Evolutionary conservation across 495 filamentous ascomycete species (phyloP).

Genomic region (Zalerion maritima): DNA sequence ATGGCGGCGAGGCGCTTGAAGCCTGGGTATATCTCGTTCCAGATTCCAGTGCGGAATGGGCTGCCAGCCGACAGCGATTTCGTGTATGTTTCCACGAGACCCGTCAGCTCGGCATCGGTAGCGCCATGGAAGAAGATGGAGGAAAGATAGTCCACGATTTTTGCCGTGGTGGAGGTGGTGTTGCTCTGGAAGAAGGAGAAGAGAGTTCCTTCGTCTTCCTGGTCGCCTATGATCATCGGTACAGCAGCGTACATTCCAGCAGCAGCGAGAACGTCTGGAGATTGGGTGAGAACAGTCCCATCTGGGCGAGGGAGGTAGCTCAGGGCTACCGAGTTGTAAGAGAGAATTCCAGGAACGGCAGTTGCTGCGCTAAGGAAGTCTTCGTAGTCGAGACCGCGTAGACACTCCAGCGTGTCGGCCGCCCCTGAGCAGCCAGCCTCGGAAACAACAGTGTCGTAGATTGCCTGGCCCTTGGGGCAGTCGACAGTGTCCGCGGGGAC

Average conservation of each 20-base stretch:
- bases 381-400: conserved; percentile 42
- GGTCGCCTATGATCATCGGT: conserved; percentile 43
- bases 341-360: conserved; percentile 47
- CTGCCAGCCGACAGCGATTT: conserved; percentile 36
- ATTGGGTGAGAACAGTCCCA: conserved; percentile 38
- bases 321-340: conserved; percentile 47
- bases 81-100: conserved; percentile 42
- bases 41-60: conserved; percentile 47
- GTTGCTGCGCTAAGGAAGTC: conserved; percentile 50
- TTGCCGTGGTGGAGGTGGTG: conserved; percentile 38
- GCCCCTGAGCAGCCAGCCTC: conserved; percentile 43
- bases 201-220: conserved; percentile 46
- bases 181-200: conserved; percentile 50
- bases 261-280: conserved; percentile 36
- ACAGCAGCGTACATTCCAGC: conserved; percentile 39
- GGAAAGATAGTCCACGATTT: conserved; percentile 44
- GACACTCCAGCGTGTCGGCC: conserved; percentile 45
- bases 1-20: conserved; percentile 69
- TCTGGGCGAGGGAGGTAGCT: conserved; percentile 55
- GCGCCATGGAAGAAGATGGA: conserved; percentile 42
- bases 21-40: conserved; percentile 55
- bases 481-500: conserved; percentile 51
- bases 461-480: conserved; percentile 41
- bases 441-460: conserved; percentile 49
- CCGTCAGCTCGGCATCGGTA: conserved; percentile 24